These are phyloP conservation scores for Candida rishiriensis DNA, from an alignment of 805 yeast genomes.

Conservation along the genomic window DNA sequence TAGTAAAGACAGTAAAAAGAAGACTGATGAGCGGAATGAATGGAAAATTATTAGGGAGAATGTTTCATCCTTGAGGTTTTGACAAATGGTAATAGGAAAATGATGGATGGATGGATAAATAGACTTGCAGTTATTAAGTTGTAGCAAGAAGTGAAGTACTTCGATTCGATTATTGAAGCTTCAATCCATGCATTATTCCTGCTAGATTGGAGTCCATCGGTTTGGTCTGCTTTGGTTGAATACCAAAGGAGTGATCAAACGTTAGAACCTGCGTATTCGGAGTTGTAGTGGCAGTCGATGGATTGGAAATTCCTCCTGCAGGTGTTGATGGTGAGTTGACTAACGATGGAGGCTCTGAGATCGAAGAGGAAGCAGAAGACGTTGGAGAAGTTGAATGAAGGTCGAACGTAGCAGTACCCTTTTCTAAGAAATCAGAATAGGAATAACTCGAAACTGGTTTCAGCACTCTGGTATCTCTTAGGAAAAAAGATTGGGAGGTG, in stretches of 20 bases:
- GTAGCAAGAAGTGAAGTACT: not conserved
- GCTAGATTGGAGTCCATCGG: slow-evolving; percentile 2
- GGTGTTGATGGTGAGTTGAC: slow-evolving; percentile 5
- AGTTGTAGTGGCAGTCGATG: not conserved
- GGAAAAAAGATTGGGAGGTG: not conserved
- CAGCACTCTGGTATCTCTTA: no score
- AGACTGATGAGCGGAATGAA: no score
- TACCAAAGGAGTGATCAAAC: not conserved
- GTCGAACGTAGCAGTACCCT: not conserved
- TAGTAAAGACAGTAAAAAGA: no score
- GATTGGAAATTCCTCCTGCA: not conserved
- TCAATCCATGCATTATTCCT: slow-evolving; percentile 15
- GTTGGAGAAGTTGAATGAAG: not conserved
- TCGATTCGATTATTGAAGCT: slow-evolving; percentile 8
- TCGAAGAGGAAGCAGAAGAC: not conserved
- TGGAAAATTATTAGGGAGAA: no score
- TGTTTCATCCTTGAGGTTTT: no score
- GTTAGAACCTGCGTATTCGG: not conserved
- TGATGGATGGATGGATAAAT: not conserved
- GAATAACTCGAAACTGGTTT: not conserved
- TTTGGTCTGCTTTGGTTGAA: not conserved
- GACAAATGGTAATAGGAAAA: no score
- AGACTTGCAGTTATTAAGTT: not conserved
- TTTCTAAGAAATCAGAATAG: not conserved
- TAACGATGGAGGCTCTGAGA: slow-evolving; percentile 4